Evolutionary conservation across 345 rosid species (phyloP), one percentile per base, ranked within the genome.

Genomic region (Arabis hirsuta): DNA sequence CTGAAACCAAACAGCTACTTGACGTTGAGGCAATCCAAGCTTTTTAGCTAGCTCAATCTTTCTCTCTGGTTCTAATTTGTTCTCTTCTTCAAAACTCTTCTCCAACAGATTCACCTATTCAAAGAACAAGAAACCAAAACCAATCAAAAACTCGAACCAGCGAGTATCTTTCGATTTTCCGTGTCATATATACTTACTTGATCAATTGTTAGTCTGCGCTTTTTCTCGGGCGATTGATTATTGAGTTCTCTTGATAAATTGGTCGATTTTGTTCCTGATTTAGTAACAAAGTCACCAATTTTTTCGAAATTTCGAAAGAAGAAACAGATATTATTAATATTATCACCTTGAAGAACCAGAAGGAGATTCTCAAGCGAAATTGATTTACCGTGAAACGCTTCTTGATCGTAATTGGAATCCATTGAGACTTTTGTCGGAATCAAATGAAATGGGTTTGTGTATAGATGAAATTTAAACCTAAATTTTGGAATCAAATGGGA

Each of bases 1-100:
- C 70, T 62, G 63, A 45, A 72, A 63, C 64, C 70, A 63, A 36
- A 72, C n/a, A 24, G 64, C 63, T 44, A 72, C 70, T 53, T 63
- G 76, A 13, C 76, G 70, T 53, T 44, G 70, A 63, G 70, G 50
- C 70, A 72, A n/a, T 20, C 56, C 76, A 44, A 63, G 64, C 7
- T n/a, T 55, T 14, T 55, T 63, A 0, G 70, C 50, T 34, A 72
- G 20, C 50, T 63, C 41, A 3, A 8, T 63, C 56, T 63, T 72
- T 45, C 70, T 72, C 56, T 63, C 31, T 22, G 76, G 63, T 46
- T 72, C 76, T 9, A 72, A 6, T 32, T 72, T 72, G 31, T 54
- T 62, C n/a, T 72, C 76, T 72, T 72, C 55, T 62, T 63, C 69
- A 29, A 72, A 63, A 16, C 76, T 44, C 63, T 32, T 62, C 48